Percentiles rank a stretch among this genome's conserved stretches.
Evolutionary conservation across 805 yeast genomes (phyloP).

Genomic region (Myxozyma monticola): DNA sequence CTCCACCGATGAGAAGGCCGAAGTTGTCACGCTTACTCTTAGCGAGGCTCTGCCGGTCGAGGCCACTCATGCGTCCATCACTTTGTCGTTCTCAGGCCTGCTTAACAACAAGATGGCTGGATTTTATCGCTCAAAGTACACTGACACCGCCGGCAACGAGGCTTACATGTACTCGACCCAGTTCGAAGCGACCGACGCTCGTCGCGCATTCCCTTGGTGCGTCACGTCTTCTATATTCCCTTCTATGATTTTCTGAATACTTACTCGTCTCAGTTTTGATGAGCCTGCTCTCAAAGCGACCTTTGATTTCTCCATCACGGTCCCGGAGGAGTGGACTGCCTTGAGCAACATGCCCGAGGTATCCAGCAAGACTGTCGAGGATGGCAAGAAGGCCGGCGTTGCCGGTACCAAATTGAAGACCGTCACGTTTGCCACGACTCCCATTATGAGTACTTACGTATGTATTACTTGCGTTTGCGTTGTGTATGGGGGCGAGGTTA

Average conservation of each 20-base stretch:
- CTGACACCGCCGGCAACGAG: constrained; percentile 57
- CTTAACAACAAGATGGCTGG: constrained; percentile 73
- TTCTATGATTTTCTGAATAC: neutral
- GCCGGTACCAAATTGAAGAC: constrained; percentile 75
- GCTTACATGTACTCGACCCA: constrained; percentile 80
- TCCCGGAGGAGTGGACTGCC: constrained; percentile 40
- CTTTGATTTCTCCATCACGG: constrained; percentile 61
- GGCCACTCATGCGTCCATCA: constrained; percentile 45
- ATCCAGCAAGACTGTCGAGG: constrained; percentile 62
- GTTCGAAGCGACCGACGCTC: constrained; percentile 83
- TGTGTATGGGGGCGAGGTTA: neutral
- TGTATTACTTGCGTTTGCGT: neutral
- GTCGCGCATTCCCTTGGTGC: constrained; percentile 77
- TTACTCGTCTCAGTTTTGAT: constrained; percentile 48
- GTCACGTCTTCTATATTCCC: neutral
- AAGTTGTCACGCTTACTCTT: constrained; percentile 60
- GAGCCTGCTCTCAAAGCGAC: constrained; percentile 79
- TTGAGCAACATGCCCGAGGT: constrained; percentile 52
- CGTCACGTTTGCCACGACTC: constrained; percentile 77
- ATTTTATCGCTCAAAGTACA: constrained; percentile 52
- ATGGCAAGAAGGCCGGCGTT: constrained; percentile 44
- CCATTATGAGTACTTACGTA: constrained; percentile 74
- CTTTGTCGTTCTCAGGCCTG: constrained; percentile 54
- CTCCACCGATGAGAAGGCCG: constrained; percentile 50
- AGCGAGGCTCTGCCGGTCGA: constrained; percentile 41